Conservation (phyloP, 805 yeast genomes). For the Kazachstania viticola region DNA sequence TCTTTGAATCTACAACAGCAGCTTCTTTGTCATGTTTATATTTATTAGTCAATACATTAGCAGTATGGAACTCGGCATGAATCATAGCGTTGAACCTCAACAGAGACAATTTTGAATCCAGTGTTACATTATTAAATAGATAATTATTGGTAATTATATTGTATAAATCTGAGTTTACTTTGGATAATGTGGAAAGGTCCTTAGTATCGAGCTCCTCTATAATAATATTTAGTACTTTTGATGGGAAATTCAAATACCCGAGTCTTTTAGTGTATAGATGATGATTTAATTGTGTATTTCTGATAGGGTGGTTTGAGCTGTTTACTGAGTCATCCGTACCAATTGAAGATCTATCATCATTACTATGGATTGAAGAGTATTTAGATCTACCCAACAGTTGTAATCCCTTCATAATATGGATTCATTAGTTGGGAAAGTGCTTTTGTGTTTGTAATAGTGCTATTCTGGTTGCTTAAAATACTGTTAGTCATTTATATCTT, state of each 20-base stretch:
- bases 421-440: not conserved
- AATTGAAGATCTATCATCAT: not conserved
- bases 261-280: constrained; percentile 4
- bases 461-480: no score
- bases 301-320: no score
- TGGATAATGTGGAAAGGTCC: constrained; percentile 15
- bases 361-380: constrained; percentile 14
- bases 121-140: constrained; percentile 17
- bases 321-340: no score
- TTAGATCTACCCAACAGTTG: constrained; percentile 15
- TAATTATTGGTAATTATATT: constrained; percentile 15
- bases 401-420: constrained; percentile 10
- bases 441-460: not conserved
- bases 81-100: constrained; percentile 22
- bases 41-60: no score
- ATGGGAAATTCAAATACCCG: constrained; percentile 18
- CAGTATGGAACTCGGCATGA: constrained; percentile 22
- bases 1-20: no score
- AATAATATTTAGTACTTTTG: constrained; percentile 15
- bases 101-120: constrained; percentile 17
- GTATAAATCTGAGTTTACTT: constrained; percentile 17
- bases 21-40: no score
- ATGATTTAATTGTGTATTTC: constrained; percentile 3
- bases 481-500: no score
- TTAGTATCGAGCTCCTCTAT: constrained; percentile 14